These are phyloP conservation scores for Hymenoscyphus occultus DNA, from an alignment of 2,329 filamentous ascomycete genomes.

Conservation along the genomic window DNA sequence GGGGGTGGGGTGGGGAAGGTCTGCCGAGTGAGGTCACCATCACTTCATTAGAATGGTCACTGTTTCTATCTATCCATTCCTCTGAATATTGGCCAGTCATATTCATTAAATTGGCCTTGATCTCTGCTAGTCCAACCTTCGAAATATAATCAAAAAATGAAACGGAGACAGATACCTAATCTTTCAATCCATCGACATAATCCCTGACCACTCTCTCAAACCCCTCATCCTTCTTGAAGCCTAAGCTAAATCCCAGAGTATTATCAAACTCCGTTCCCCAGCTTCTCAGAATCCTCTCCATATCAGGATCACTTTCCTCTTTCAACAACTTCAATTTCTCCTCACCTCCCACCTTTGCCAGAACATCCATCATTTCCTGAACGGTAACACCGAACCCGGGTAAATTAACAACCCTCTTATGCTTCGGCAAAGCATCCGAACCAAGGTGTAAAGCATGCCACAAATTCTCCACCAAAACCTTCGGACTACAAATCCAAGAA, in stretches of 20 bases:
- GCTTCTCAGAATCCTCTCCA: slow-evolving; percentile 57
- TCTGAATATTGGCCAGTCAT: too few relatives aligned
- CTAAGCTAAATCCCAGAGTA: slow-evolving; percentile 47
- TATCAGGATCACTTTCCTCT: slow-evolving; percentile 52
- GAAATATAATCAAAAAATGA: neutral
- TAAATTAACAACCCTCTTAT: slow-evolving; percentile 54
- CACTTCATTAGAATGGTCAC: neutral
- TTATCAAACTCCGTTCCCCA: slow-evolving; percentile 59
- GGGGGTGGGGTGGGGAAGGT: slow-evolving; percentile 11
- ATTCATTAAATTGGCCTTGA: neutral
- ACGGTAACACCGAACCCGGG: slow-evolving; percentile 55
- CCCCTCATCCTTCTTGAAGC: slow-evolving; percentile 49
- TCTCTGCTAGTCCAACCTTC: neutral
- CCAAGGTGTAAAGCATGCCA: slow-evolving; percentile 44
- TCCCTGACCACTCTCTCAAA: slow-evolving; percentile 55
- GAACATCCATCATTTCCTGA: slow-evolving; percentile 58
- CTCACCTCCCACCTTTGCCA: slow-evolving; percentile 53
- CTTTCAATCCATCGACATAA: slow-evolving; percentile 39
- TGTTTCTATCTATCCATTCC: neutral
- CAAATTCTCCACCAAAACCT: slow-evolving; percentile 52
- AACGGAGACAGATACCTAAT: neutral
- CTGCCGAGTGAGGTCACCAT: slow-evolving; percentile 13
- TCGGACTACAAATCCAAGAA: slow-evolving; percentile 54
- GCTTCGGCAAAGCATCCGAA: slow-evolving; percentile 41
- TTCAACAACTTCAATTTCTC: slow-evolving; percentile 51